Conservation (phyloP, 2,329 filamentous ascomycete genomes). For the Colletotrichum simmondsii region DNA sequence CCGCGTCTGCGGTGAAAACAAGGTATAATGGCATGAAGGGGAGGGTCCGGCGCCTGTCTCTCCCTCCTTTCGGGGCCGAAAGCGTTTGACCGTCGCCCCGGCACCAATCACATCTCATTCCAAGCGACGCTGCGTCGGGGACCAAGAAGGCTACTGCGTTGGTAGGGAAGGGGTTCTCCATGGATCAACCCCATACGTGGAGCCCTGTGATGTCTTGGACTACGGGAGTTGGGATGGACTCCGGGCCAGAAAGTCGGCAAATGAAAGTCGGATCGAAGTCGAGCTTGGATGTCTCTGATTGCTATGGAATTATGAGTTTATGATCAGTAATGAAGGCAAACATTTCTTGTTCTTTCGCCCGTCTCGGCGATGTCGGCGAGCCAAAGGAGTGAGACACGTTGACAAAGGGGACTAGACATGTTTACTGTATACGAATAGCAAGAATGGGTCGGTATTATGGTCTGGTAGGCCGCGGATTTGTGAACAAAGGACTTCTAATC, state of each 20-base stretch:
- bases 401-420: background rate
- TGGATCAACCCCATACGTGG: no score
- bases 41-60: background rate
- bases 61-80: slow-evolving; percentile 14
- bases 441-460: background rate
- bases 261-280: slow-evolving; percentile 9
- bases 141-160: background rate
- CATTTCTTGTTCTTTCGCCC: background rate
- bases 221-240: background rate
- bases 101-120: background rate
- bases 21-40: background rate
- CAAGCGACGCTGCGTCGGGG: background rate
- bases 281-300: background rate
- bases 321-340: background rate
- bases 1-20: no score
- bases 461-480: background rate
- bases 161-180: background rate
- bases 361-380: background rate
- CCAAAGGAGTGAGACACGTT: background rate
- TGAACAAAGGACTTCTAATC: background rate
- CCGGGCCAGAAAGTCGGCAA: slow-evolving; percentile 26
- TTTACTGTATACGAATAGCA: background rate
- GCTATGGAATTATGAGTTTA: background rate
- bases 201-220: slow-evolving; percentile 10
- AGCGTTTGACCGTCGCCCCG: background rate